phyloP scores from a whole-genome alignment of 805 yeast genomes.

The Ogataea ganodermae region DNA sequence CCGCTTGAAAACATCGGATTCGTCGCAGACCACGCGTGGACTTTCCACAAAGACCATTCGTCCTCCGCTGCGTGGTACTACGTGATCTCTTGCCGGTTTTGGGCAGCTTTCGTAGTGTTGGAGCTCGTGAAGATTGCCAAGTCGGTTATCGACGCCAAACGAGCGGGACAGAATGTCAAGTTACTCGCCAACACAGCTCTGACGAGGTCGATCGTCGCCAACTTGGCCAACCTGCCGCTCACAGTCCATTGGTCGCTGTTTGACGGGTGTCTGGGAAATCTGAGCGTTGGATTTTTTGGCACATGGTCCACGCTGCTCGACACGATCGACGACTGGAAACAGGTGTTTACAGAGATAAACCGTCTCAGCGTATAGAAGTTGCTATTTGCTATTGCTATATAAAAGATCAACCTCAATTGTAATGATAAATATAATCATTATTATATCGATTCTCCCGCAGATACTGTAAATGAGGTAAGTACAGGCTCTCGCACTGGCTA shows the following conservation, averaged over 20 bases:
- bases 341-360: constrained; percentile 19
- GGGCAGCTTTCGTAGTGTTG: constrained; percentile 39
- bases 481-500: constrained; percentile 33
- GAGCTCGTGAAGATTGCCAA: constrained; percentile 30
- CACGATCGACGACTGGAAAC: constrained; percentile 27
- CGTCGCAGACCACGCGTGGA: constrained; percentile 36
- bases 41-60: constrained; percentile 21
- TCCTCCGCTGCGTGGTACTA: constrained; percentile 32
- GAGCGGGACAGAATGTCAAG: constrained; percentile 7
- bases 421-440: constrained; percentile 8
- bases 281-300: constrained; percentile 39
- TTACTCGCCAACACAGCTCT: constrained; percentile 14
- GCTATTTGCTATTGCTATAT: not conserved
- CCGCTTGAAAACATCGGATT: constrained; percentile 39
- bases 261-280: constrained; percentile 36
- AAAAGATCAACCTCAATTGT: constrained; percentile 1
- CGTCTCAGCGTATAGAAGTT: constrained; percentile 4
- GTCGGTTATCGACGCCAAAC: constrained; percentile 9
- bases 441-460: constrained; percentile 21
- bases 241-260: constrained; percentile 41
- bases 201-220: constrained; percentile 28
- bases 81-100: constrained; percentile 34
- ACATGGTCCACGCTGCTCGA: constrained; percentile 29
- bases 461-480: constrained; percentile 40
- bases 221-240: constrained; percentile 38